Base-by-base conservation (phyloP, 192 early-diverging fungal genomes). In the Backusella westeae region DNA sequence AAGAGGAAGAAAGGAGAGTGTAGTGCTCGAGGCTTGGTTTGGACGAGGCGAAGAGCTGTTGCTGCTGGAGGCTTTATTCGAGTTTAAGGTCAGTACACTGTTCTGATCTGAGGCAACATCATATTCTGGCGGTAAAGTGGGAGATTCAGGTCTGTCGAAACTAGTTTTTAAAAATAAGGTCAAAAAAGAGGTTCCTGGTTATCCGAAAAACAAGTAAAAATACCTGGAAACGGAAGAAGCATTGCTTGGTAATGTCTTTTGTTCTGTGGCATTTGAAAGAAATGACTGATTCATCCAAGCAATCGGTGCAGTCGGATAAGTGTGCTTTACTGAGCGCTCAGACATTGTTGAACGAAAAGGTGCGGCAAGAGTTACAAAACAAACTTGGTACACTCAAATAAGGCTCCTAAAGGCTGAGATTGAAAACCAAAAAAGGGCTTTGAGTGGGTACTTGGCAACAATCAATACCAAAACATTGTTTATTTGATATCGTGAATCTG, bases 81-180 rank as follows among this genome's bases (percentile, higher is more conserved):
- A 63, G 26, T 29, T 29, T 29, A 14, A 10, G 2, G 56, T 63
- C n/a, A 29, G 26, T 0, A 29, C 21, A 29, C 56, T 63, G 12
- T 63, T 63, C 12, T 63, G 56, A 63, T 63, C 56, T 26, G 21
- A 63, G 26, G 21, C 56, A 63, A 29, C 34, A n/a, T 23, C 67
- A 19, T 21, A 17, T 34, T 75, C 75, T 10, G 34, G 41, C 6
- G 75, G 75, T 34, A 76, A 59, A 10, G 75, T 76, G 19, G 75
- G 75, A 1, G 75, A 76, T 69, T 76, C 75, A 34, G 75, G 75
- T 56, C 75, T 67, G 39, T 76, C 75, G 67, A 72, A 26, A 2
- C 53, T 56, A 23, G n/a, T 56, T 44, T 44, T 44, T 44, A 59
- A 63, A 63, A 4, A 63, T 0, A 26, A 3, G 56, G 26, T 56